A percentile compares a stretch with the other conserved stretches of the same genome.
phyloP scores from a whole-genome alignment of 768 basidiomycete genomes.

The Macrolepiota fuliginosa region DNA sequence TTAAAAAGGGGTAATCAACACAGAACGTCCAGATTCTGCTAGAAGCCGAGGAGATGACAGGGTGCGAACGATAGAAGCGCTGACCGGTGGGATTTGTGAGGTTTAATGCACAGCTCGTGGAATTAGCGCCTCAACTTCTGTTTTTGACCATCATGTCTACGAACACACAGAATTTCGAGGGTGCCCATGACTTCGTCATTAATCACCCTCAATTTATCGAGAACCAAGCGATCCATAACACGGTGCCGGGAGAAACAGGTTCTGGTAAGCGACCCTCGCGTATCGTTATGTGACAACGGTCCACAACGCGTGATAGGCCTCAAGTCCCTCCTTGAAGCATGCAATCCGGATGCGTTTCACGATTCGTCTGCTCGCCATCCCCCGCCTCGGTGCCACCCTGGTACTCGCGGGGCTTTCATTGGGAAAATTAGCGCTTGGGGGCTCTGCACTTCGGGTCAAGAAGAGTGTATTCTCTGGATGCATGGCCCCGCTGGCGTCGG shows the following conservation, averaged over 20 bases:
- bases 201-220: background rate
- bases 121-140: background rate
- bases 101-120: background rate
- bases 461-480: background rate
- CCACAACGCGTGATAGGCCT: background rate
- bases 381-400: background rate
- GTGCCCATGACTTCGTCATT: background rate
- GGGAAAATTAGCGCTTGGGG: background rate
- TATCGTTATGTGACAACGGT: background rate
- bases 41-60: no score
- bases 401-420: background rate
- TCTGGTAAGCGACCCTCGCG: background rate
- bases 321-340: background rate
- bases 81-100: no score
- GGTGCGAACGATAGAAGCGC: no score
- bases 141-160: background rate
- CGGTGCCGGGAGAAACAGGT: background rate
- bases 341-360: background rate
- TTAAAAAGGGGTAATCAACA: no score
- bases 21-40: no score
- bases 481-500: constrained; percentile 1
- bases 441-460: background rate
- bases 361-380: background rate
- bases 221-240: background rate
- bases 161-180: background rate